These are phyloP conservation scores for Kwoniella dejecticola DNA, from an alignment of 768 basidiomycete genomes.

Conservation along the genomic window DNA sequence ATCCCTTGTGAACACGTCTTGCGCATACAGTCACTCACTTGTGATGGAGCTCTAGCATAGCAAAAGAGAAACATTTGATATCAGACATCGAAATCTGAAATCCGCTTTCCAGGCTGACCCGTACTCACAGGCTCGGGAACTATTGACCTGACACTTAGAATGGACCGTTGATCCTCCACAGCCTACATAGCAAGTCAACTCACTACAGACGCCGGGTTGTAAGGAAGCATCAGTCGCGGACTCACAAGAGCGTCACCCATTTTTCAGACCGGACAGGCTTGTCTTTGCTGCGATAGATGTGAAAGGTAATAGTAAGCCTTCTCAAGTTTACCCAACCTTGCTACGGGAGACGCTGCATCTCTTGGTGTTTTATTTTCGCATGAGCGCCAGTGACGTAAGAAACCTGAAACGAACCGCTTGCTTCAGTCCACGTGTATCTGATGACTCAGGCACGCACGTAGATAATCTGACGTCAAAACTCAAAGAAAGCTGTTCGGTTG, in stretches of 20 bases:
- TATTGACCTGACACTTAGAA: slow-evolving; percentile 39
- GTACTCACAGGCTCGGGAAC: slow-evolving; percentile 47
- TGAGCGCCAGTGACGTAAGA: background rate
- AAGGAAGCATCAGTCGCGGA: background rate
- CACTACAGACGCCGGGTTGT: background rate
- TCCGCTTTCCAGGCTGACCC: background rate
- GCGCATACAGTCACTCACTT: slow-evolving; percentile 42
- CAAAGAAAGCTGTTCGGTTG: too few species aligned
- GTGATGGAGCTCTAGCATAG: slow-evolving; percentile 43
- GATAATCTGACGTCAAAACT: background rate
- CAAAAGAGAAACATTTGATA: background rate
- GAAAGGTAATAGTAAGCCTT: too few species aligned
- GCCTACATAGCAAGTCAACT: slow-evolving; percentile 27
- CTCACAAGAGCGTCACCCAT: slow-evolving; percentile 52
- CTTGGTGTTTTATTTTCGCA: too few species aligned
- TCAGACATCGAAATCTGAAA: background rate
- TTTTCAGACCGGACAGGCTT: too few species aligned
- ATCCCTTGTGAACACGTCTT: too few species aligned
- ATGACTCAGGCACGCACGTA: too few species aligned
- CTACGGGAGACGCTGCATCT: too few species aligned
- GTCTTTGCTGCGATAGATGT: too few species aligned
- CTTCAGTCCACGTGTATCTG: too few species aligned
- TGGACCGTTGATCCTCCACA: slow-evolving; percentile 51
- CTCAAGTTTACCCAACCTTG: too few species aligned
- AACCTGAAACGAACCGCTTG: background rate